Conservation (phyloP, 1,284 basidiomycete genomes). For the Moesziomyces sp. region DNA sequence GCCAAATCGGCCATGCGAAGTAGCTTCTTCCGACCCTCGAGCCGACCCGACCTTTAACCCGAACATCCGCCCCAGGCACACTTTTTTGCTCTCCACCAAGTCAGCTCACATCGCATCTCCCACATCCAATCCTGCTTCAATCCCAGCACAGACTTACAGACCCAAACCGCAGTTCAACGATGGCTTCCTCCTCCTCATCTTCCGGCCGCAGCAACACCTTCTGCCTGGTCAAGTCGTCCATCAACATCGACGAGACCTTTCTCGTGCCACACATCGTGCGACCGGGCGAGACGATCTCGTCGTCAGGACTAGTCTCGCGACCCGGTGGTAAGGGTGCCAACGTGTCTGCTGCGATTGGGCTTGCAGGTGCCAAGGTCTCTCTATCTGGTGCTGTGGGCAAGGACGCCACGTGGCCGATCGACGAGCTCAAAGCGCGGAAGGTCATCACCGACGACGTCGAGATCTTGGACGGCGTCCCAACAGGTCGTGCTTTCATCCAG, state of each 20-base stretch:
- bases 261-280: slow-evolving; percentile 60
- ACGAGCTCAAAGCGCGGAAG: slow-evolving; percentile 51
- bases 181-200: slow-evolving; percentile 12
- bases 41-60: slow-evolving; percentile 1
- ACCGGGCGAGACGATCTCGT: slow-evolving; percentile 64
- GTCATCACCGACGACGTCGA: slow-evolving; percentile 51
- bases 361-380: slow-evolving; percentile 51
- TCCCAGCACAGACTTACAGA: too few relatives aligned
- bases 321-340: slow-evolving; percentile 67
- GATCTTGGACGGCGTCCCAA: slow-evolving; percentile 46
- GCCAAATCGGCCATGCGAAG: slow-evolving; percentile 4
- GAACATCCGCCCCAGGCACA: slow-evolving; percentile 15
- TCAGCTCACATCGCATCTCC: too few relatives aligned
- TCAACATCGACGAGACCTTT: slow-evolving; percentile 67
- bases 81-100: neutral
- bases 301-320: slow-evolving; percentile 48
- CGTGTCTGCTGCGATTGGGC: slow-evolving; percentile 59
- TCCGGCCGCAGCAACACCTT: slow-evolving; percentile 18
- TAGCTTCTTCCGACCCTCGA: neutral
- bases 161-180: too few relatives aligned
- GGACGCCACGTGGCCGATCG: slow-evolving; percentile 63
- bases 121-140: too few relatives aligned
- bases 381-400: slow-evolving; percentile 59
- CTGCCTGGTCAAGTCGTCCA: slow-evolving; percentile 62
- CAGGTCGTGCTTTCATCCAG: slow-evolving; percentile 66